A percentile compares a stretch with the other conserved stretches of the same genome.
These are phyloP conservation scores for Phaffia rhodozyma DNA, from an alignment of 1,284 basidiomycete species.

Conservation along the genomic window DNA sequence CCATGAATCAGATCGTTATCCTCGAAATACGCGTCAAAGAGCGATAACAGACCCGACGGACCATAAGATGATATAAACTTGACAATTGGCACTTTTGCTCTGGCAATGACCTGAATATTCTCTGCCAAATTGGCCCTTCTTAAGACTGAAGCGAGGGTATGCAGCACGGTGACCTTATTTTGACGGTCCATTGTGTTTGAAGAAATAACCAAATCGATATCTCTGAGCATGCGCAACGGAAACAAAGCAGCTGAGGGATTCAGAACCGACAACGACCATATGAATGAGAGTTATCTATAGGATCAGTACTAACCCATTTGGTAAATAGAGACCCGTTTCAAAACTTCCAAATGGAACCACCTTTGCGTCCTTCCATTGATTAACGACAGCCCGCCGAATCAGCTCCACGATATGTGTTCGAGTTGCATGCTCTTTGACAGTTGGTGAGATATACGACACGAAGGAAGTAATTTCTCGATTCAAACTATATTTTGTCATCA, in stretches of 20 bases:
- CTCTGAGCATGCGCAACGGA: slow-evolving; percentile 54
- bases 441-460: slow-evolving; percentile 75
- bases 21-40: neutral
- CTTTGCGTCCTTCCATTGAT: slow-evolving; percentile 63
- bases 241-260: neutral
- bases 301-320: slow-evolving; percentile 56
- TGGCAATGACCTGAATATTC: slow-evolving; percentile 67
- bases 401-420: slow-evolving; percentile 62
- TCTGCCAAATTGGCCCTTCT: slow-evolving; percentile 40
- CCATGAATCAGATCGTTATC: neutral
- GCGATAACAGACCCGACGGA: slow-evolving; percentile 22
- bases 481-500: slow-evolving; percentile 42
- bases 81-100: slow-evolving; percentile 84
- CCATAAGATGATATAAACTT: slow-evolving; percentile 72
- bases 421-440: slow-evolving; percentile 69
- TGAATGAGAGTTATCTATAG: neutral
- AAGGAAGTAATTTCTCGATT: slow-evolving; percentile 77
- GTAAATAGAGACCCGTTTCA: slow-evolving; percentile 88
- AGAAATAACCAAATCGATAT: slow-evolving; percentile 47
- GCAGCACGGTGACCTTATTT: slow-evolving; percentile 33
- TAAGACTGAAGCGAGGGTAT: slow-evolving; percentile 36
- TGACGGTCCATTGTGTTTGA: slow-evolving; percentile 31
- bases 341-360: slow-evolving; percentile 86
- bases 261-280: neutral
- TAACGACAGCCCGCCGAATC: slow-evolving; percentile 55